These are phyloP conservation scores for Aureobasidium sp. DNA, from an alignment of 2,329 filamentous ascomycete genomes.

Conservation along the genomic window DNA sequence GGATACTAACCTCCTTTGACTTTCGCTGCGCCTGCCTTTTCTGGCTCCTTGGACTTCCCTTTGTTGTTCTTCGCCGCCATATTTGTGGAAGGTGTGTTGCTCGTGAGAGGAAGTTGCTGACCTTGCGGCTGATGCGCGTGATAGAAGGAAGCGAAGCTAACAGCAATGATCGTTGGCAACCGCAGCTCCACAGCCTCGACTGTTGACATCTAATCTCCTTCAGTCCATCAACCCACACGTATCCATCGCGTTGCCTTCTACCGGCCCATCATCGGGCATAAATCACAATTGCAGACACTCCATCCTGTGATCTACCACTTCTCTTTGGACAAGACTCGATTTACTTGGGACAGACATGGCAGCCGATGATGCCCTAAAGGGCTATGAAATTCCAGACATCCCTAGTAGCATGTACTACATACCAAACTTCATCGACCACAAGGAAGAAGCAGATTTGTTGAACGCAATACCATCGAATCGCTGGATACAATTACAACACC, in stretches of 20 bases:
- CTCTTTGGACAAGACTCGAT: not conserved
- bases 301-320: not conserved
- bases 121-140: not conserved
- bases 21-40: constrained; percentile 33
- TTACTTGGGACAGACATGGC: not conserved
- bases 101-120: not conserved
- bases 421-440: constrained; percentile 68
- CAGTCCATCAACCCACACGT: not conserved
- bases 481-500: constrained; percentile 84
- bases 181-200: too few species aligned
- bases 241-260: not conserved
- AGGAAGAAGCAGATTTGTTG: constrained; percentile 66
- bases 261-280: not conserved
- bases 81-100: not conserved
- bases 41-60: constrained; percentile 22
- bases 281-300: not conserved
- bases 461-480: constrained; percentile 44
- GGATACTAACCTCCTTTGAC: constrained; percentile 37
- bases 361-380: not conserved
- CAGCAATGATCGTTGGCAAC: not conserved
- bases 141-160: too few species aligned
- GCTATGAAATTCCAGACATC: constrained; percentile 43
- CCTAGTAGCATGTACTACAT: constrained; percentile 74
- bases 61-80: constrained; percentile 23
- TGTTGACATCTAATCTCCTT: not conserved